A percentile compares a stretch with the other conserved stretches of the same genome.
Conservation (phyloP, 139 green algal genomes). For the Trebouxia sp. region DNA sequence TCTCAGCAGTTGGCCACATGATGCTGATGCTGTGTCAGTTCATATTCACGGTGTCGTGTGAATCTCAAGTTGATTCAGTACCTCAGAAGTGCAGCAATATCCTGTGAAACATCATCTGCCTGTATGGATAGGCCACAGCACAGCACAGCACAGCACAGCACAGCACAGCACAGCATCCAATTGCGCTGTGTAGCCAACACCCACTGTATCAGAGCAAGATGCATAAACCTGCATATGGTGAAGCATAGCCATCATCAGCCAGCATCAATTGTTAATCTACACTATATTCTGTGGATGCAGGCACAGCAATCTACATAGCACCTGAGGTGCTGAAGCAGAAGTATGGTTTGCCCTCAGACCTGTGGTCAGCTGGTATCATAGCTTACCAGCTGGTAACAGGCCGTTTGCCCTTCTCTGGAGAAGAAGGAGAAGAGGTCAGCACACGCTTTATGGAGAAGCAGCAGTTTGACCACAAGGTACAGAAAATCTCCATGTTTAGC, state of each 20-base stretch:
- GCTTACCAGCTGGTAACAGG: constrained; percentile 70
- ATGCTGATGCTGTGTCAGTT: no score
- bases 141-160: no score
- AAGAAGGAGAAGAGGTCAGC: constrained; percentile 59
- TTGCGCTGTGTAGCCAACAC: not conserved
- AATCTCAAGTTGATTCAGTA: no score
- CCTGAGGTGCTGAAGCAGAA: constrained; percentile 69
- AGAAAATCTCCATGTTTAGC: not conserved
- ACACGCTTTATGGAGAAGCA: constrained; percentile 53
- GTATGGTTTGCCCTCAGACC: constrained; percentile 67
- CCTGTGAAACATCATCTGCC: no score
- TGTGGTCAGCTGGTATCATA: constrained; percentile 74
- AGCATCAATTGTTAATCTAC: not conserved
- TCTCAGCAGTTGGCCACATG: no score
- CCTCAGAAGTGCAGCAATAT: no score
- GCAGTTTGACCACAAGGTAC: constrained; percentile 28
- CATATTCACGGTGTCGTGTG: no score
- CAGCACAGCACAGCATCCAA: not conserved
- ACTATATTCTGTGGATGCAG: constrained; percentile 34
- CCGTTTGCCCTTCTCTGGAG: constrained; percentile 65
- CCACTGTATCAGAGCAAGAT: no score
- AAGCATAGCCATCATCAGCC: not conserved
- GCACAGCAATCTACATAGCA: constrained; percentile 54
- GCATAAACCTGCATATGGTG: not conserved
- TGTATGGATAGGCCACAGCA: no score